Evolutionary conservation across 495 filamentous ascomycete species (phyloP), one percentile per base, ranked within the genome.

Genomic region (Penicillium cosmopolitanum): DNA sequence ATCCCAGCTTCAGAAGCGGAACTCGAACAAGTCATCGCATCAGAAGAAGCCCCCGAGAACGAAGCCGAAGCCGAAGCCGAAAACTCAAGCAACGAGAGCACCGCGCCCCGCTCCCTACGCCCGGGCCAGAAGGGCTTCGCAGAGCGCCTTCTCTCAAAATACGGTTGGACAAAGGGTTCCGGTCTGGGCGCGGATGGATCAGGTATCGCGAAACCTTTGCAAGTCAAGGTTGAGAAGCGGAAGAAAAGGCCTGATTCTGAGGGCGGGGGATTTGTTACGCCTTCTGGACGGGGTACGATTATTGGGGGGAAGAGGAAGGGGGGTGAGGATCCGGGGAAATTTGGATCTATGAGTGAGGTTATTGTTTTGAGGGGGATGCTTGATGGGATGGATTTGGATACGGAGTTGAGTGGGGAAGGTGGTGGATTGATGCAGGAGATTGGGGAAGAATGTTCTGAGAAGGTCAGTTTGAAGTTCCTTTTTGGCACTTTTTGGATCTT

Each of bases 371-470:
- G 76, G 16, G 85, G 87, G 7, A 97, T 97, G 91, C 75, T 96
- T 3, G 86, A 94, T 57, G 90, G 88, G 4, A 87, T 96, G 80
- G 82, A 89, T 62, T 76, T 94, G 34, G 81, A 84, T 51, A 77
- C 74, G 1, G 96, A 97, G 75, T 69, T 89, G 62, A 68, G 69
- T 6, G 75, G 81, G 31, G 67, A 73, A 19, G 84, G 86, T 57
- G 88, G 88, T 12, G 90, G 88, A 0, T 70, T 98, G 62, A 84
- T 91, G 64, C 93, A 97, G 74, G 92, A 97, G 74, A 96, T 98
- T 69, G 95, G 95, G 18, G 91, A 96, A 57, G 91, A 95, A 72
- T 97, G 94, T 73, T 84, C 85, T 42, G 83, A 90, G 50, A 90
- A 93, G 84, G 84, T 87, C 63, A 51, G 76, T 63, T 48, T 5